Evolutionary conservation across 2,329 filamentous ascomycete species (phyloP), one percentile per base, ranked within the genome.

Genomic region (Neoscytalidium dimidiatum): DNA sequence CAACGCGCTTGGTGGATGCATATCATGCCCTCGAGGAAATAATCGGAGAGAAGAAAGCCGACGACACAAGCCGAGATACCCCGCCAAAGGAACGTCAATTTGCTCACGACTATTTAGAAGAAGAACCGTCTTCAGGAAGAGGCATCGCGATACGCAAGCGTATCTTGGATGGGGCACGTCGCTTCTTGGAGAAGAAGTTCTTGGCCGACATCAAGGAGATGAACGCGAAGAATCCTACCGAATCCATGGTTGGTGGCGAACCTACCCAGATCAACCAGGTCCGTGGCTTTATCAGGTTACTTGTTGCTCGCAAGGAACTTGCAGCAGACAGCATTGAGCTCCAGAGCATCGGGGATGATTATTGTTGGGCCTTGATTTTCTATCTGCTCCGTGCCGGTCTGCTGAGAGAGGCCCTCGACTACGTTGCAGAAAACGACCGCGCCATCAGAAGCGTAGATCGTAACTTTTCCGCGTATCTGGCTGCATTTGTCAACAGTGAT

Each of bases 351-450:
- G 77, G 88, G 46, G 88, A 91, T 60, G 94, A 97, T 75, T 95
- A 90, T 72, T 90, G 94, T 68, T 99, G 95, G 95, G 93, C 94
- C 48, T 85, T 97, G 57, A 88, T 99, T 49, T 99, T 96, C 81
- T 98, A 92, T 78, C 85, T 98, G 44, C 82, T 99, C 26, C 88
- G 95, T 51, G 90, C 90, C 67, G 95, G 95, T 57, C 89, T 96
- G 69, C 84, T 95, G 61, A 85, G 85, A 17, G 94, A 98, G 77
- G 94, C 94, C 17, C 89, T 91, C 31, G 86, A 91, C 68, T 99
- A 97, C 76, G 92, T 98, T 65, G 90, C 90, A 71, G 86, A 88
- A 68, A 91, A 94, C 74, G 87, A 88, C 70, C 86, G 85, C 70
- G 90, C 92, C 66, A 97, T 99, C 84, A 87, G 92, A 71, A 92